Evolutionary conservation across 768 basidiomycete species (phyloP).

Genomic region (Serendipita sp.): DNA sequence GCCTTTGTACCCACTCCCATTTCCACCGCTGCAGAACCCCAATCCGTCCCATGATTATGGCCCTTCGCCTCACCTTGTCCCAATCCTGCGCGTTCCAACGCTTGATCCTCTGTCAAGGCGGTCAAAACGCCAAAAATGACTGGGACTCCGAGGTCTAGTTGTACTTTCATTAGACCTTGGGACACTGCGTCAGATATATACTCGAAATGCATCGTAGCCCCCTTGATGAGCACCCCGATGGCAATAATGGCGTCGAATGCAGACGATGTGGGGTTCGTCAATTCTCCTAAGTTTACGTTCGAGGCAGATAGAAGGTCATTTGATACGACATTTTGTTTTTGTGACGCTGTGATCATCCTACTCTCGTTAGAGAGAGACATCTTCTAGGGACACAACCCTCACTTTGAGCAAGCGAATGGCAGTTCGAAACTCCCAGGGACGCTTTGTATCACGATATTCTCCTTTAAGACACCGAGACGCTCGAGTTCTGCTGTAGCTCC

Average conservation of each 20-base stretch:
- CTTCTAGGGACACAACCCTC: slow-evolving; percentile 18
- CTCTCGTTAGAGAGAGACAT: not conserved
- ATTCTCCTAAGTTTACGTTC: slow-evolving; percentile 31
- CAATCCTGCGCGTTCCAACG: slow-evolving; percentile 84
- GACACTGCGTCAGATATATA: slow-evolving; percentile 93
- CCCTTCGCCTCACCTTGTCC: slow-evolving; percentile 53
- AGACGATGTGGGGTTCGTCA: slow-evolving; percentile 20
- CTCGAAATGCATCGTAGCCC: slow-evolving; percentile 97
- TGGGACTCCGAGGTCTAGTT: slow-evolving; percentile 84
- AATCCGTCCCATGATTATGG: slow-evolving; percentile 97
- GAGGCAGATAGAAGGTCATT: slow-evolving; percentile 58
- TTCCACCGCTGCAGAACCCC: slow-evolving; percentile 94
- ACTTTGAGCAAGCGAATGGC: slow-evolving; percentile 74
- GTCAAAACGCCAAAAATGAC: slow-evolving; percentile 96
- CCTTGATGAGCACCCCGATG: slow-evolving; percentile 96
- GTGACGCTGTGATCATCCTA: slow-evolving; percentile 82
- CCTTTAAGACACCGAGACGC: slow-evolving; percentile 71
- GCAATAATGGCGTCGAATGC: slow-evolving; percentile 95
- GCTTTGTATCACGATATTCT: slow-evolving; percentile 79
- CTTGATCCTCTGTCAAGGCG: slow-evolving; percentile 84
- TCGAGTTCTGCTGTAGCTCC: slow-evolving; percentile 71
- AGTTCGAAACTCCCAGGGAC: slow-evolving; percentile 95
- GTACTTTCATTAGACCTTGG: slow-evolving; percentile 86
- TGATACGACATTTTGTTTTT: slow-evolving; percentile 50
- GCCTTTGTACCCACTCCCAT: slow-evolving; percentile 54